Base-by-base conservation (phyloP, 1,139 yeast genomes). In the Hyphopichia pseudoburtonii region DNA sequence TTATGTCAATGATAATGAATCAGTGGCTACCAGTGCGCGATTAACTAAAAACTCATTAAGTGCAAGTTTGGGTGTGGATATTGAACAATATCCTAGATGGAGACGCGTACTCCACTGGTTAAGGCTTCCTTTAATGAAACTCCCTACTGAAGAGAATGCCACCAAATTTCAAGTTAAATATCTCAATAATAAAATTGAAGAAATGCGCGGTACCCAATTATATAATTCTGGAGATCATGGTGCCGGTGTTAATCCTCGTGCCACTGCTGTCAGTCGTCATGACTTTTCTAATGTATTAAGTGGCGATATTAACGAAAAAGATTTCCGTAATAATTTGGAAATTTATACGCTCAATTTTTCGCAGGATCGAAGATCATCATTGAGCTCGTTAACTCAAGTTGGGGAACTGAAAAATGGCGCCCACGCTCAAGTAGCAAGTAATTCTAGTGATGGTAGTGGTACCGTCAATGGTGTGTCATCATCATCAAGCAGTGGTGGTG, bases 121-220 rank as follows among this genome's bases (percentile, higher is more conserved):
- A 17, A 51, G 51, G n/a, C 51, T 71, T 23, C 81, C 81, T 5
- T 54, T 74, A 15, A 74, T 64, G 46, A 47, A 47, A 26, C 56
- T 76, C 21, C 80, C 81, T 2, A 56, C 65, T 1, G 71, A 66
- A 18, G 58, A 55, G 14, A 61, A 60, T 36, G 55, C 64, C 17
- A 39, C 50, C 12, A 47, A 51, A 37, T 52, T 64, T 37, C 71
- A 66, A 44, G 38, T 43, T 23, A 44, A 54, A 24, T 59, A 55
- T 39, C 41, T 64, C 28, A 44, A 42, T 19, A 43, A 51, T 18
- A 53, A 47, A 32, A 29, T 53, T 29, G 35, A 41, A 27, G 25
- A 16, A 17, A 21, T 16, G 5, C 29, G 27, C 33, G 15, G 28
- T 27, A 36, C 36, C 33, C 31, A 42, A 30, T 21, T 30, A 16